Evolutionary conservation across 1,284 basidiomycete genomes (phyloP), one percentile per base, ranked within the genome.

Genomic region (Testicularia cyperi): DNA sequence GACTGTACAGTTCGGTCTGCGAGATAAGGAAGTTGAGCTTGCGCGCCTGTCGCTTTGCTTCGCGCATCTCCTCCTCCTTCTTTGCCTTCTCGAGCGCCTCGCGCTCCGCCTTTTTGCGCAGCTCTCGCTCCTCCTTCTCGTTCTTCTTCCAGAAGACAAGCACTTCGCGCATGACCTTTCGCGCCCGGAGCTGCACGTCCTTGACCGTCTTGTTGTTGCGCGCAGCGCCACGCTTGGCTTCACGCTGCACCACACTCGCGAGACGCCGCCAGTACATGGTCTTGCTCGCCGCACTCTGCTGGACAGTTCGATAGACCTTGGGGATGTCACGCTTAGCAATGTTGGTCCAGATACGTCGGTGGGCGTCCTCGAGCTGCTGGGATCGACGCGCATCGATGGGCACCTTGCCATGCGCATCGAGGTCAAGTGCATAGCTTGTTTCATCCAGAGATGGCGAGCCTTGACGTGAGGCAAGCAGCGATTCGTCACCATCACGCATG

Each of bases 11-110:
- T 78, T 99, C 95, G 10, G 95, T 98, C 79, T 98, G 95, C 53
- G 91, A 97, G 78, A 99, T 94, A 78, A 99, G 81, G 81, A 98
- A 99, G 80, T 98, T 96, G 46, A 99, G 84, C 79, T 98, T 98
- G 65, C 95, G 84, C 4, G 92, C 89, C 79, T 96, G 92, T 38
- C 95, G 83, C 49, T 94, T 89, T 21, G 90, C 88, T 79, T 99
- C 95, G 38, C 95, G 85, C 76, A 88, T 90, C 80, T 98, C 95
- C 78, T 98, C 95, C 78, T 98, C 95, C 30, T 91, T 81, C 78
- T 88, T 92, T 28, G 91, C 66, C 37, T 68, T 70, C 15, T 75
- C 74, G 15, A 73, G 33, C 2, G 72, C 74, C 36, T 74, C 74
- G 75, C 92, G 92, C 77, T 96, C 92, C 62, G 95, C 92, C 49